Evolutionary conservation across 768 basidiomycete genomes (phyloP), one percentile per base, ranked within the genome.

Genomic region (Naganishia kalamii): DNA sequence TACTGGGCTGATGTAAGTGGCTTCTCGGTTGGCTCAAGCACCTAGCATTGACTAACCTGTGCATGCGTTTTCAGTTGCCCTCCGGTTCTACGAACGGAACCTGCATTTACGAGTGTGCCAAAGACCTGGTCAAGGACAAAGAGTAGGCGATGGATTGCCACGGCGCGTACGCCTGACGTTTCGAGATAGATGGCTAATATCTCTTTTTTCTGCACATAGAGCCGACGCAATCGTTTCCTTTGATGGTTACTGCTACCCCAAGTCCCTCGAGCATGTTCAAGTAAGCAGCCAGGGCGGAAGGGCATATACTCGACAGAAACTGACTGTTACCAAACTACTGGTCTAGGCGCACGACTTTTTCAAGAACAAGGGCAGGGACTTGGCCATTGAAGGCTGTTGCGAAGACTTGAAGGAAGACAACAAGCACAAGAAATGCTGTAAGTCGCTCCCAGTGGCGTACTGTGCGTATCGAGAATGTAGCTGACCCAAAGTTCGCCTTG

Each of bases 161-260:
- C 10, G 10, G 10, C 43, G 43, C 11, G 43, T 11, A 11, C 43
- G 43, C 10, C 43, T 10, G 13, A n/a, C 43, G 10, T 11, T 44
- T 44, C 19, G 8, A 11, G 6, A n/a, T 5, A 11, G 43, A n/a
- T 44, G 43, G 12, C 43, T 10, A 8, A 11, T 44, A 15, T 44
- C 6, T n/a, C 43, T n/a, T n/a, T n/a, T 41, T 23, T 5, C 54
- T 17, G 23, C 17, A 8, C 40, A 3, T 27, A 57, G 54, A n/a
- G 37, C 35, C 19, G 54, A 57, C 35, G 54, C 54, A 23, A 57
- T 35, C 12, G 54, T 57, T 27, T 37, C 54, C 23, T 57, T 7
- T 27, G 37, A 57, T 3, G 54, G 54, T 35, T 57, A 23, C 21
- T 57, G 54, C 35, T 57, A 57, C 21, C 54, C 54, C 54, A 57